Conservation (phyloP, 768 basidiomycete species). For the Collybia sp. region DNA sequence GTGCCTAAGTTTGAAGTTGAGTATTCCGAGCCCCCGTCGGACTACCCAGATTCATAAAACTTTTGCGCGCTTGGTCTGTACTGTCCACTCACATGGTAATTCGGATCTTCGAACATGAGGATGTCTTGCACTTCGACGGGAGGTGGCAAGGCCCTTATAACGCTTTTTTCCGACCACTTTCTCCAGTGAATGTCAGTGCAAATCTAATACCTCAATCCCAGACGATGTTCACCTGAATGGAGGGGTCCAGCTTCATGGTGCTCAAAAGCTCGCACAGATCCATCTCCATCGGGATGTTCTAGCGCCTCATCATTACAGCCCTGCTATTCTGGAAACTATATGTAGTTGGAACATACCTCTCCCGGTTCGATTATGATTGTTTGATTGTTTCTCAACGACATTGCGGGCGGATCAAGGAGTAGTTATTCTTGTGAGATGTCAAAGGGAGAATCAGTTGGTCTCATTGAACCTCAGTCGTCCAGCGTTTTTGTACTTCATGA, state of each 20-base stretch:
- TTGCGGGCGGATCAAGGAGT: too few species aligned
- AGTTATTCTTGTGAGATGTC: too few species aligned
- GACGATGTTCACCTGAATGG: constrained; percentile 13
- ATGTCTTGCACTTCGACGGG: constrained; percentile 31
- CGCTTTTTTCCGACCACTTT: constrained; percentile 32
- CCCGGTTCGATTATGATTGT: too few species aligned
- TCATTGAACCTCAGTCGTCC: too few species aligned
- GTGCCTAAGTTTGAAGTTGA: constrained; percentile 39
- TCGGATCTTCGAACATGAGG: constrained; percentile 41
- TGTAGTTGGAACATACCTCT: too few species aligned
- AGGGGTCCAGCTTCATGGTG: constrained; percentile 40
- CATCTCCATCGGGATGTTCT: constrained; percentile 24
- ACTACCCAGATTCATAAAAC: constrained; percentile 19
- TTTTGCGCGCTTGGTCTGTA: not conserved
- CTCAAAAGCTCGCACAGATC: constrained; percentile 52
- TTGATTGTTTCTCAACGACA: too few species aligned
- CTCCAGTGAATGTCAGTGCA: constrained; percentile 29
- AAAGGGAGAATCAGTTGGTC: too few species aligned
- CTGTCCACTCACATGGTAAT: constrained; percentile 31
- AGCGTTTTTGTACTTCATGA: too few species aligned
- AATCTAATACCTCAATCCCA: not conserved
- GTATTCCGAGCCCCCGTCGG: constrained; percentile 36
- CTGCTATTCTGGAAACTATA: too few species aligned
- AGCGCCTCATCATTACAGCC: too few species aligned
- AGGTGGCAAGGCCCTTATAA: constrained; percentile 6